These are phyloP conservation scores for Xanthoceras sorbifolium DNA, from an alignment of 345 rosid species.

Conservation along the genomic window DNA sequence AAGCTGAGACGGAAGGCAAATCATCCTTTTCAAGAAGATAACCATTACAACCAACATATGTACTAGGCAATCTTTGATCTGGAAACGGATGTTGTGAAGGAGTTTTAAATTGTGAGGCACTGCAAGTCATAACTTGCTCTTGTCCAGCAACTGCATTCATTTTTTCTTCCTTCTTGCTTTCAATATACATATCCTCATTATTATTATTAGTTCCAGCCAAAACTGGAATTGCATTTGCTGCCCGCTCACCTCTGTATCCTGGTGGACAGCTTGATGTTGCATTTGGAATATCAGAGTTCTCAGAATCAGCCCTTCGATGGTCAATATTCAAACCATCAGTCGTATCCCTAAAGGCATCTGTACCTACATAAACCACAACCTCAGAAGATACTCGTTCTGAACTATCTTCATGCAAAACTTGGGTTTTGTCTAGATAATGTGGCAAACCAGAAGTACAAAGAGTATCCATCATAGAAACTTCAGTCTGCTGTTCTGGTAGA, in stretches of 20 bases:
- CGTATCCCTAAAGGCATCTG: conserved; percentile 28
- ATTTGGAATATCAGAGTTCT: conserved; percentile 30
- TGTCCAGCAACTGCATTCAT: conserved; percentile 30
- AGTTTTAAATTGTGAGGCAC: conserved; percentile 25
- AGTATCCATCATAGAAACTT: conserved; percentile 28
- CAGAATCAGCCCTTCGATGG: conserved; percentile 28
- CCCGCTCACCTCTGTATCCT: conserved; percentile 30
- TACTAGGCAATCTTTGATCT: conserved; percentile 28
- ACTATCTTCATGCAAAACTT: conserved; percentile 28
- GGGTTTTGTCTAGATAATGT: conserved; percentile 24
- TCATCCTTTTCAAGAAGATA: conserved; percentile 26
- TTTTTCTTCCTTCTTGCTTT: conserved; percentile 26
- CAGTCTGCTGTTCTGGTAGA: conserved; percentile 26
- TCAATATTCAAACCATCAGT: conserved; percentile 28
- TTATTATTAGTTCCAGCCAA: conserved; percentile 26
- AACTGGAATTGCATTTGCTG: conserved; percentile 28
- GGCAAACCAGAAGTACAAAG: conserved; percentile 26
- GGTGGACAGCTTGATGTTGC: conserved; percentile 22
- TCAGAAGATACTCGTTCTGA: conserved; percentile 34
- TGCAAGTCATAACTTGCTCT: conserved; percentile 30
- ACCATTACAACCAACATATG: conserved; percentile 31
- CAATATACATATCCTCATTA: conserved; percentile 32
- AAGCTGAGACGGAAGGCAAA: conserved; percentile 31
- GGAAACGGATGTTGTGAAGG: conserved; percentile 29
- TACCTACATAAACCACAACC: conserved; percentile 29